Evolutionary conservation across 2,329 filamentous ascomycete genomes (phyloP).

Genomic region (Calycina herbarum): DNA sequence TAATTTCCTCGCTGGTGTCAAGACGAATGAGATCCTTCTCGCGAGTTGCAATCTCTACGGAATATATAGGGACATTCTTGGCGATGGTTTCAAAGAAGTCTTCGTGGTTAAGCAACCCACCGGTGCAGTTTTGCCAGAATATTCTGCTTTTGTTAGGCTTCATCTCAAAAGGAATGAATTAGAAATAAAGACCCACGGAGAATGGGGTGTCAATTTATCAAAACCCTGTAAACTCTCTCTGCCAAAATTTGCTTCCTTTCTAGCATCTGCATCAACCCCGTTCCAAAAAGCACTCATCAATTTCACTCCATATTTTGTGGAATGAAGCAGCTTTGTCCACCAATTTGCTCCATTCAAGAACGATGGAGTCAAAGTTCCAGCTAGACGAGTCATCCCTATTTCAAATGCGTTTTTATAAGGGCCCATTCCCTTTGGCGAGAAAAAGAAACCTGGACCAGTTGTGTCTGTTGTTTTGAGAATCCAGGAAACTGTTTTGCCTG

Average conservation of each 20-base stretch:
- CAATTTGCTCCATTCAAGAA: slow-evolving; percentile 20
- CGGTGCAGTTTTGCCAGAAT: slow-evolving; percentile 34
- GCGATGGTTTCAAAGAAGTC: slow-evolving; percentile 34
- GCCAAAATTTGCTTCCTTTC: slow-evolving; percentile 31
- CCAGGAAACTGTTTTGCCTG: slow-evolving; percentile 39
- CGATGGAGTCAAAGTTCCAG: slow-evolving; percentile 17
- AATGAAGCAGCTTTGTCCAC: slow-evolving; percentile 22
- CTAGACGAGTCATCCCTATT: slow-evolving; percentile 19
- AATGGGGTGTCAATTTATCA: slow-evolving; percentile 31
- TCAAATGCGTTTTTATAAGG: slow-evolving; percentile 35
- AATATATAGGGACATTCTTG: slow-evolving; percentile 29
- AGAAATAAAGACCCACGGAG: slow-evolving; percentile 21
- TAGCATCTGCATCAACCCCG: slow-evolving; percentile 26
- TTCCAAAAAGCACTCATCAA: slow-evolving; percentile 27
- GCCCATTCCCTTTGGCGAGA: slow-evolving; percentile 30
- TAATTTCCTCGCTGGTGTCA: slow-evolving; percentile 20
- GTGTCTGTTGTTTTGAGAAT: slow-evolving; percentile 37
- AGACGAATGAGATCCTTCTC: slow-evolving; percentile 23
- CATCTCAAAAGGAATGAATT: too few relatives aligned
- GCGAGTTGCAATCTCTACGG: slow-evolving; percentile 26
- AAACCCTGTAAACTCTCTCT: slow-evolving; percentile 30
- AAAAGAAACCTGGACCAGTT: slow-evolving; percentile 36
- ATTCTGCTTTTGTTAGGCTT: slow-evolving; percentile 20
- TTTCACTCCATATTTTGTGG: slow-evolving; percentile 22
- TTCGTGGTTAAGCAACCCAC: slow-evolving; percentile 32